phyloP scores from a whole-genome alignment of 2,329 filamentous ascomycete species.

The Phoma sp. region DNA sequence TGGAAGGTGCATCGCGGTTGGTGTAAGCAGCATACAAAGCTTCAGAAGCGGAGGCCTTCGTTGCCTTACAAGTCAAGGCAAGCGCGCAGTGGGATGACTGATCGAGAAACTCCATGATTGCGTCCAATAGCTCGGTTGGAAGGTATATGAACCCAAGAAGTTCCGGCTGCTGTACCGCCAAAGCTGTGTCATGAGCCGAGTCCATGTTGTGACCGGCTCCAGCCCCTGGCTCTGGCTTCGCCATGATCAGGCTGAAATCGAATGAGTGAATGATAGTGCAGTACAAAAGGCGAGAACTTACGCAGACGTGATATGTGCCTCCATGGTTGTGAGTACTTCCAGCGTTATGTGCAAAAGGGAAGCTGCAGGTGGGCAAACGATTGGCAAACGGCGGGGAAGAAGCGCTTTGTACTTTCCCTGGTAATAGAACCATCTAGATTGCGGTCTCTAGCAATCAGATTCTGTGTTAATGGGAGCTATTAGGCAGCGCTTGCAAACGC shows the following conservation, averaged over 20 bases:
- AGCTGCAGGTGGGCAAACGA: too few species aligned
- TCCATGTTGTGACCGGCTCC: background rate
- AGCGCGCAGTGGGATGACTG: background rate
- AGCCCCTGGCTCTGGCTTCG: background rate
- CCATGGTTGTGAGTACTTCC: too few species aligned
- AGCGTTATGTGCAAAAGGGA: too few species aligned
- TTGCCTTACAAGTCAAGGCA: background rate
- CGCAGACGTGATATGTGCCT: too few species aligned
- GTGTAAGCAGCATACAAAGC: background rate
- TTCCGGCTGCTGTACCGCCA: background rate
- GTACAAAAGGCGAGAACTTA: too few species aligned
- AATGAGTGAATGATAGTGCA: background rate
- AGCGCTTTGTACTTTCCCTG: too few species aligned
- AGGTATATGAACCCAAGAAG: background rate
- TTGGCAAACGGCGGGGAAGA: too few species aligned
- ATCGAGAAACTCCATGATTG: background rate
- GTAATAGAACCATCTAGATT: too few species aligned
- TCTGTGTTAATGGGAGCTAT: too few species aligned
- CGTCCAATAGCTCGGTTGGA: conserved; percentile 3
- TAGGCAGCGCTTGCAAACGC: too few species aligned
- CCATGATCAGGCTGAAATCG: background rate
- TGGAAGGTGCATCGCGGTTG: background rate
- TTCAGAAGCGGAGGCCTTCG: background rate
- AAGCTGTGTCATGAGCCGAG: background rate
- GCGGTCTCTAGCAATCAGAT: too few species aligned